Evolutionary conservation across 2,329 filamentous ascomycete species (phyloP).

Genomic region (Orbilia blumenaviensis): DNA sequence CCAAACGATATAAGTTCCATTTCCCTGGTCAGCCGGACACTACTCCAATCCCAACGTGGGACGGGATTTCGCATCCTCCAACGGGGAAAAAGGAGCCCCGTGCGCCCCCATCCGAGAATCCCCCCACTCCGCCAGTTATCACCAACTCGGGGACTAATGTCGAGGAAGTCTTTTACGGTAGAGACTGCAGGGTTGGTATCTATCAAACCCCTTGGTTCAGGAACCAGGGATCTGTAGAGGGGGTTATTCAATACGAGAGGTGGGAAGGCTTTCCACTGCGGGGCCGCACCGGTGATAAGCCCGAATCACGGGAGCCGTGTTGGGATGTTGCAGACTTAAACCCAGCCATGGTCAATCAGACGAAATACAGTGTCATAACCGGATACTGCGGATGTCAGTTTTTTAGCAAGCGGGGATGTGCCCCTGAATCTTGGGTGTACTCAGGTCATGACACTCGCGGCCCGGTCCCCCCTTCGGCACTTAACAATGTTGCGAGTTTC

Average conservation of each 20-base stretch:
- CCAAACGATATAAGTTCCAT: too few relatives aligned
- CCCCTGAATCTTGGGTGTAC: not conserved
- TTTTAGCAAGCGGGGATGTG: not conserved
- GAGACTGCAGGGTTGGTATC: not conserved
- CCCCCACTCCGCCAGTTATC: too few relatives aligned
- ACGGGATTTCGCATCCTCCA: too few relatives aligned
- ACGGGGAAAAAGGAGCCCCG: too few relatives aligned
- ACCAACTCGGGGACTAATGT: not conserved
- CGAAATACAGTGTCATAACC: not conserved
- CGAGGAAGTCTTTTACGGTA: not conserved
- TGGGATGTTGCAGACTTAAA: not conserved
- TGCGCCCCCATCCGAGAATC: too few relatives aligned
- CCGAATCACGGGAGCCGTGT: not conserved
- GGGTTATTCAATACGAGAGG: not conserved
- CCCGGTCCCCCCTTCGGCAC: not conserved
- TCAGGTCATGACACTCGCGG: not conserved
- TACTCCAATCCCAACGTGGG: too few relatives aligned
- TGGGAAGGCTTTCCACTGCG: not conserved
- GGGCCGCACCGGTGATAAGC: not conserved
- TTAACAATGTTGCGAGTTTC: not conserved
- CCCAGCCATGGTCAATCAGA: not conserved
- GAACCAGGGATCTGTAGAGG: not conserved
- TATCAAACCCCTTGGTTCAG: not conserved
- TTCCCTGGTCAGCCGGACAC: too few relatives aligned
- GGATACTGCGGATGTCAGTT: not conserved